Evolutionary conservation across 192 early-diverging fungal species (phyloP), one percentile per base, ranked within the genome.

Genomic region (Neocallimastix lanati): DNA sequence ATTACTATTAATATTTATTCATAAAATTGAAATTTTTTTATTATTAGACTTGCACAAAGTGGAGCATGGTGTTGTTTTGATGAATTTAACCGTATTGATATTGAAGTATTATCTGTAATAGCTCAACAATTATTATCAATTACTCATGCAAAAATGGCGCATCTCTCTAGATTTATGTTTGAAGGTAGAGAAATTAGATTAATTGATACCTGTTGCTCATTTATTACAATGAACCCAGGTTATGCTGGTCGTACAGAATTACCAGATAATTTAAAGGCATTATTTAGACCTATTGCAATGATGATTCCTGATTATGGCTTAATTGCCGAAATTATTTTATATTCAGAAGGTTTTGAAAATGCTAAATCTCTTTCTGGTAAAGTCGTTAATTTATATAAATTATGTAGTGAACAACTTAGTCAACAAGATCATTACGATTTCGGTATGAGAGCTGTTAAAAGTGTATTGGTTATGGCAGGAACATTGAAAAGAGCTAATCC

Each of bases 361-460:
- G 89, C 89, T 21, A 88, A 87, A 29, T 50, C 82, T 4, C 83
- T 90, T 29, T 83, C 89, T 27, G 89, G 88, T 29, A 90, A 90
- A 78, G 89, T 90, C 4, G 87, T 88, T 28, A 90, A 90, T 78
- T 85, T 90, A 0, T 90, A 90, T 82, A 90, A 90, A 78, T 82
- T 90, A 12, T 90, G 89, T 79, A 88, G 87, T 29, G 89, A 90
- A 80, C 89, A 90, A 78, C 87, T 90, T 15, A 89, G 88, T 12
- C 87, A 90, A 80, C 89, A 90, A 81, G 89, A 90, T 84, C 89
- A 90, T 77, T 90, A 90, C 77, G 89, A 90, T 77, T 90, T 90
- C 81, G 88, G 88, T 40, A 90, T 90, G 89, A 80, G 89, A n/a
- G 89, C 89, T 36, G 89, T 90, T 3, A 90, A 90, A 77, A 89